A percentile compares a stretch with the other conserved stretches of the same genome.
These are phyloP conservation scores for Neopestalotiopsis clavispora DNA, from an alignment of 2,329 filamentous ascomycete species.

Conservation along the genomic window DNA sequence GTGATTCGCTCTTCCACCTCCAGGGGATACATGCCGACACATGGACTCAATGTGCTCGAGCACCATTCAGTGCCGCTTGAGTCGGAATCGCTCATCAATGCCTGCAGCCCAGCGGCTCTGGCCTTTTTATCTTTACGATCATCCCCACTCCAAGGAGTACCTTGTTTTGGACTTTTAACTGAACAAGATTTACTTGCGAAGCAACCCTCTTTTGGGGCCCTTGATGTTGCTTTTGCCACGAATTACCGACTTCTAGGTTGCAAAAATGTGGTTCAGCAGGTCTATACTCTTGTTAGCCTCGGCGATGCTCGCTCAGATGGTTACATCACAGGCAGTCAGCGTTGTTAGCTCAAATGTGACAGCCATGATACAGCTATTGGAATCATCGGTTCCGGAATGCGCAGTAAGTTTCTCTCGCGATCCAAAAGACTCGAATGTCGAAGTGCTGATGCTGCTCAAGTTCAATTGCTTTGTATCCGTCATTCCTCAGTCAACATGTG, in stretches of 20 bases:
- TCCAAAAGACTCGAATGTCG: background rate
- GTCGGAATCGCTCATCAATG: background rate
- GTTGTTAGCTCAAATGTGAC: background rate
- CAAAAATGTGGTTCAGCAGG: background rate
- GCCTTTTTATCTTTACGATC: background rate
- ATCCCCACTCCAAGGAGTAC: background rate
- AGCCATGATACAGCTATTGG: background rate
- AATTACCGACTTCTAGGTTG: background rate
- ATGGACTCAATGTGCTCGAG: too few species aligned
- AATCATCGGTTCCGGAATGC: background rate
- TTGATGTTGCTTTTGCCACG: background rate
- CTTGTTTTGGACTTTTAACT: background rate
- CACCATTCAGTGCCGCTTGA: background rate
- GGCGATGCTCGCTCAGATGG: background rate
- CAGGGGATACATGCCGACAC: background rate
- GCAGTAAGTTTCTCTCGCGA: background rate
- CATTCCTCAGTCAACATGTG: slow-evolving; percentile 4
- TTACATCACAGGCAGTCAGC: background rate
- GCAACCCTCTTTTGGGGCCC: background rate
- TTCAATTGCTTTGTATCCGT: slow-evolving; percentile 3
- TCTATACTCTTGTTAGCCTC: background rate
- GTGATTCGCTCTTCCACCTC: background rate
- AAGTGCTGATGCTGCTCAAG: background rate
- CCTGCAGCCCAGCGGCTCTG: background rate
- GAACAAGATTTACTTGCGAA: background rate